These are phyloP conservation scores for Aphanomyces astaci DNA, from an alignment of 352 stramenopile genomes.

Conservation along the genomic window DNA sequence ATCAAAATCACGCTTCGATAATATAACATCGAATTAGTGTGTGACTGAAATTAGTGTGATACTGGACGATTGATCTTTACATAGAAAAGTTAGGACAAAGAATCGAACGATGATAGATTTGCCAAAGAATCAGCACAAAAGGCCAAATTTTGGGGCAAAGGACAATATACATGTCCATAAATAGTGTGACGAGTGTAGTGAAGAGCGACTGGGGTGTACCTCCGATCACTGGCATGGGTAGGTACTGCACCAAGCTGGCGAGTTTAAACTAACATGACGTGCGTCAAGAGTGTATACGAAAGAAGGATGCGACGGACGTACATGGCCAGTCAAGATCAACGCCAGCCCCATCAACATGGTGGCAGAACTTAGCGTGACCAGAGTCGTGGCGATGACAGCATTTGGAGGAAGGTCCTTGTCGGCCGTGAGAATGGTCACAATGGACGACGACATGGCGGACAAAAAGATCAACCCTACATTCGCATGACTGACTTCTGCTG, in stretches of 20 bases:
- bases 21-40: too few relatives aligned
- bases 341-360: constrained; percentile 86
- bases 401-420: constrained; percentile 37
- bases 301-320: constrained; percentile 17
- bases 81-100: too few relatives aligned
- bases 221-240: constrained; percentile 92
- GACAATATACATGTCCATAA: too few relatives aligned
- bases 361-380: constrained; percentile 87
- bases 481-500: too few relatives aligned
- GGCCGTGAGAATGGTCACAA: constrained; percentile 70
- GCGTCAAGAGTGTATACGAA: neutral
- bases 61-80: too few relatives aligned
- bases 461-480: constrained; percentile 94
- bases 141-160: neutral
- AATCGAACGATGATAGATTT: too few relatives aligned
- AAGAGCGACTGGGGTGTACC: constrained; percentile 3
- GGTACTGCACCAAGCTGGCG: constrained; percentile 91
- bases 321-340: constrained; percentile 87
- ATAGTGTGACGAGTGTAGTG: too few relatives aligned
- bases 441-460: constrained; percentile 85
- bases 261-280: constrained; percentile 71
- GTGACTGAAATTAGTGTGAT: too few relatives aligned
- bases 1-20: too few relatives aligned
- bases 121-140: too few relatives aligned
- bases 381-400: constrained; percentile 82